Evolutionary conservation across 2,329 filamentous ascomycete genomes (phyloP).

Genomic region (Myriosclerotinia duriaeana): DNA sequence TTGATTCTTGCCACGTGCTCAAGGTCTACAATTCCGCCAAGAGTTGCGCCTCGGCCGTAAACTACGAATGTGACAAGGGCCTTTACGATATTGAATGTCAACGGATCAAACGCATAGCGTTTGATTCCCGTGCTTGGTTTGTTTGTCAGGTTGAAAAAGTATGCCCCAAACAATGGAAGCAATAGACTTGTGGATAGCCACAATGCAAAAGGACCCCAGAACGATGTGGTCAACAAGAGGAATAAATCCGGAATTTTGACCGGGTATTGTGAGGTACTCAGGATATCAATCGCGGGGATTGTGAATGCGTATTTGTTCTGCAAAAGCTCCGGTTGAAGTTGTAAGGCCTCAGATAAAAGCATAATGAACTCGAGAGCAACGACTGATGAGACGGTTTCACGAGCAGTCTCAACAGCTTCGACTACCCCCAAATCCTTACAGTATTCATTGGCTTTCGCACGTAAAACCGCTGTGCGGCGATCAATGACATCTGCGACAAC

Average conservation of each 20-base stretch:
- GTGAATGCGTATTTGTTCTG: slow-evolving; percentile 71
- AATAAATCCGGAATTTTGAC: slow-evolving; percentile 80
- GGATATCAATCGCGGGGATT: slow-evolving; percentile 58
- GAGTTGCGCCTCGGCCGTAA: slow-evolving; percentile 66
- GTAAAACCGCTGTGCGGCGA: slow-evolving; percentile 64
- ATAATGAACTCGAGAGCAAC: slow-evolving; percentile 68
- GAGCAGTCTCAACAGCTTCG: slow-evolving; percentile 63
- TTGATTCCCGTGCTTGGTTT: slow-evolving; percentile 44
- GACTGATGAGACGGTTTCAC: slow-evolving; percentile 70
- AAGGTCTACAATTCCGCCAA: slow-evolving; percentile 61
- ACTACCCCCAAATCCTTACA: slow-evolving; percentile 67
- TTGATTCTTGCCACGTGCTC: slow-evolving; percentile 63
- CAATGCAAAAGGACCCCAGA: slow-evolving; percentile 79
- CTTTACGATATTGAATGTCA: slow-evolving; percentile 89
- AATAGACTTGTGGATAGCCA: slow-evolving; percentile 74
- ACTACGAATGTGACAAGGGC: slow-evolving; percentile 78
- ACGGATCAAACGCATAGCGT: slow-evolving; percentile 72
- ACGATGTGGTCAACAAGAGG: slow-evolving; percentile 68
- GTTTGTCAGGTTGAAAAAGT: slow-evolving; percentile 85
- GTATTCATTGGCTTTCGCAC: slow-evolving; percentile 61
- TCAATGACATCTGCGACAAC: slow-evolving; percentile 76
- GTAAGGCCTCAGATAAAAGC: slow-evolving; percentile 66
- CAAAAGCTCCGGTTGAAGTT: slow-evolving; percentile 69
- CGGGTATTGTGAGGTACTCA: slow-evolving; percentile 58
- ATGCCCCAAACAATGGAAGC: slow-evolving; percentile 70